Evolutionary conservation across 2,329 filamentous ascomycete genomes (phyloP), one percentile per base, ranked within the genome.

Genomic region (Apiospora marii): DNA sequence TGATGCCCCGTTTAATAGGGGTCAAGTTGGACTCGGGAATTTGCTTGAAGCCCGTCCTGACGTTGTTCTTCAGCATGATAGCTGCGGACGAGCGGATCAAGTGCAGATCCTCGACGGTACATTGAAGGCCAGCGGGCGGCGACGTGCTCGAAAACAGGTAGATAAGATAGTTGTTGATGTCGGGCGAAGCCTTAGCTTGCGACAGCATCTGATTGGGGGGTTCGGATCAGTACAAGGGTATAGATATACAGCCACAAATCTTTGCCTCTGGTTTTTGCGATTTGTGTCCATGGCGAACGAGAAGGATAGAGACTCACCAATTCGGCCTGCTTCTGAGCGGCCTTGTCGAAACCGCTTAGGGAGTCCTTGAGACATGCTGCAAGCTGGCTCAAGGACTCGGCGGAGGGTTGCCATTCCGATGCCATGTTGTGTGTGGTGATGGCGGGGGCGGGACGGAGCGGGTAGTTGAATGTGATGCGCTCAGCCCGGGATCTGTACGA

Each of bases 151-250:
- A 94, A 83, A 97, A 94, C 74, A 99, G 90, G 83, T 93, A 98
- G 77, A 94, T 93, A 64, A 99, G 91, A 83, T 99, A 99, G 85
- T 98, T 98, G 86, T 97, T 96, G 86, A 98, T 94, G 82, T 98
- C 96, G 68, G 95, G 95, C 14, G 94, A 96, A 70, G 88, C 85
- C 82, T 94, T 97, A 74, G 96, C 96, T 85, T 97, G 93, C 76
- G 91, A 88, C 78, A 99, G 93, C 94, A 98, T 97, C 96, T 98
- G 58, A 41, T 37, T 41, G 67, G 73, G 61, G 70, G 48, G 51
- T 13, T 37, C 30, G 30, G 70, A 75, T 81, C 74, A 79, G 80
- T 73, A 75, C 75, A 14, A n/a, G 58, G 12, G 24, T 41, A 48
- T 48, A 30, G 13, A 48, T 10, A 46, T 14, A 69, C 14, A 69